phyloP scores from a whole-genome alignment of 805 yeast species.

The Pichia thaimueangensis region DNA sequence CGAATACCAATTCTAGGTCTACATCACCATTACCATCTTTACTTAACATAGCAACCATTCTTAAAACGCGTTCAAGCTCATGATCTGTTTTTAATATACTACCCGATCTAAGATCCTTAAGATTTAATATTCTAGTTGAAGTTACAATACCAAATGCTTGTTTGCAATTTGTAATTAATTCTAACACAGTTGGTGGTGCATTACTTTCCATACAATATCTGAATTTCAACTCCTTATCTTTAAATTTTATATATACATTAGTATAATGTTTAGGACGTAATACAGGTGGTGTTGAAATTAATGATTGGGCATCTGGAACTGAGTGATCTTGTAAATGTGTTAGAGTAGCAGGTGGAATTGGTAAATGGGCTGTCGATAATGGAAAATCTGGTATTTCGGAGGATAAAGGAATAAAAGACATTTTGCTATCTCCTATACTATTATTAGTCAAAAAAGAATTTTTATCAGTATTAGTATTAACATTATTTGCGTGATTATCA shows the following conservation, averaged over 20 bases:
- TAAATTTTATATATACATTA: slow-evolving; percentile 44
- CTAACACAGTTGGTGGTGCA: slow-evolving; percentile 76
- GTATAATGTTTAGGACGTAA: slow-evolving; percentile 19
- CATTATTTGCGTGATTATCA: slow-evolving; percentile 4
- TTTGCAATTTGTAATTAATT: slow-evolving; percentile 72
- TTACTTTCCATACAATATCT: slow-evolving; percentile 56
- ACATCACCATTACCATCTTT: slow-evolving; percentile 27
- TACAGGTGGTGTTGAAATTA: slow-evolving; percentile 8
- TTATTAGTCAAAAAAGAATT: not conserved
- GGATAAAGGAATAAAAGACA: too few species aligned
- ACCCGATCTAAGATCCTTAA: slow-evolving; percentile 29
- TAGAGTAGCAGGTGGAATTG: slow-evolving; percentile 11
- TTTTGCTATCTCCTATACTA: not conserved
- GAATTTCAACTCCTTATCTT: slow-evolving; percentile 52
- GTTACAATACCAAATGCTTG: slow-evolving; percentile 57
- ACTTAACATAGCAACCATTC: slow-evolving; percentile 16
- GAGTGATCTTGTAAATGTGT: not conserved
- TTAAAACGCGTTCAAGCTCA: slow-evolving; percentile 42
- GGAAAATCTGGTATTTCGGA: slow-evolving; percentile 13
- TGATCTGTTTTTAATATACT: slow-evolving; percentile 36
- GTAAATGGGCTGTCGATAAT: slow-evolving; percentile 14
- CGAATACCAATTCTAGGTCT: slow-evolving; percentile 34
- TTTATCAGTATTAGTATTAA: not conserved
- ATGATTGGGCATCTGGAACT: not conserved
- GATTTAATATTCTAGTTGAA: slow-evolving; percentile 29